Base-by-base conservation (phyloP, 345 rosid genomes). In the Zanthoxylum bungeanum region DNA sequence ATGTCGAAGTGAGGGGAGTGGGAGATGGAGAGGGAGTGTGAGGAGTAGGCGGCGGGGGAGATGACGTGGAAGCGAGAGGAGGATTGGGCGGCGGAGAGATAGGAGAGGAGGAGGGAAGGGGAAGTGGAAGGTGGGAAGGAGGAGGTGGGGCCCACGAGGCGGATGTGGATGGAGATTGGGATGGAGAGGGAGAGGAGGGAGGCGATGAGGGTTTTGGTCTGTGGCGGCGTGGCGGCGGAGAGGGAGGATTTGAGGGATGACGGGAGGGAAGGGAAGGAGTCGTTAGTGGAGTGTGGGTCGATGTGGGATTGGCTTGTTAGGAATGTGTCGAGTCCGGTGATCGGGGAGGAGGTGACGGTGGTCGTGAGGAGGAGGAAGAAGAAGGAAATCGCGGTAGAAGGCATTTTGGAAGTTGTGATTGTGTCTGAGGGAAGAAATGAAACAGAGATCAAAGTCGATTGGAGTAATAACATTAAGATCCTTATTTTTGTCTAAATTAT, bases 271-370 rank as follows among this genome's bases (percentile, higher is more conserved):
- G 33, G 47, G 73, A 82, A 86, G 8, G 88, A 83, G 74, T 92
- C 97, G 72, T 92, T 95, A 24, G 81, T 56, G 40, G 93, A 83
- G 47, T 80, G 84, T 9, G 91, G 94, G 77, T 95, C 97, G 47
- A 73, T 28, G 36, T 78, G 88, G 71, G 76, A 85, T 56, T 82
- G 90, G 58, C 73, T 76, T 59, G 80, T 83, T 36, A 90, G 74
- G 83, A 90, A 88, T 77, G 86, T 73, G 79, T 86, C 93, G 9
- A 90, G 76, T 68, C 91, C 93, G 1, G 81, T 77, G 49, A 85
- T 80, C 31, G 80, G 85, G 55, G 76, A 61, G n/a, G 91, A 64
- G 47, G 49, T 11, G 28, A 64, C 10, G 50, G 69, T 19, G 72
- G 40, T 19, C 39, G 59, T 8, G 72, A 59, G 9, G 69, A 64